Evolutionary conservation across 441 rosid genomes (phyloP).

Genomic region (Syzygium syzygioides): DNA sequence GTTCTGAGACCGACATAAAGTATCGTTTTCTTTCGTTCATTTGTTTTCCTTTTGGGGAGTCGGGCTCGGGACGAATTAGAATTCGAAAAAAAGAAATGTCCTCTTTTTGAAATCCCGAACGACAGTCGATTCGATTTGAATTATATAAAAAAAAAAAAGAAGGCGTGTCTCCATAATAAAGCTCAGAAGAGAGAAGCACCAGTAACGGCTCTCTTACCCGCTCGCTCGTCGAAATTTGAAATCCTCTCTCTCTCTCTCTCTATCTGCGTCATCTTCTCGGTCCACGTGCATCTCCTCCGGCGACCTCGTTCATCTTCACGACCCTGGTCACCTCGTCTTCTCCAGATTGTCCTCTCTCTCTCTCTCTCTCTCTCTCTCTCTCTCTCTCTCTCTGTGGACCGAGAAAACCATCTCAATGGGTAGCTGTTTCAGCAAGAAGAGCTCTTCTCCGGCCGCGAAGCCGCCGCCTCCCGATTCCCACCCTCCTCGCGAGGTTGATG

Average conservation of each 20-base stretch:
- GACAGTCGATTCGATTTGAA: background rate
- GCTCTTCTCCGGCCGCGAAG: slow-evolving; percentile 10
- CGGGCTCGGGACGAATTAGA: background rate
- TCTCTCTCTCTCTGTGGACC: no score
- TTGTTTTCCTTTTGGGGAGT: background rate
- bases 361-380: background rate
- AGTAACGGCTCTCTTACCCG: background rate
- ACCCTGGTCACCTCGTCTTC: background rate
- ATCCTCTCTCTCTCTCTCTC: background rate
- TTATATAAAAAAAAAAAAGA: background rate
- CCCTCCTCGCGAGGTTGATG: background rate
- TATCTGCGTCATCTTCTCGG: background rate
- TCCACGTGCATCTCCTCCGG: background rate
- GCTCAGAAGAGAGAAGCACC: background rate
- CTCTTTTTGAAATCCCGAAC: background rate
- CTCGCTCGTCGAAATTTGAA: background rate
- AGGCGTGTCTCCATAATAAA: background rate
- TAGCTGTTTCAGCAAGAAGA: slow-evolving; percentile 60
- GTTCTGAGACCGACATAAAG: background rate
- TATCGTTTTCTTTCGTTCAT: background rate
- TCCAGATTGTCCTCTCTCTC: background rate
- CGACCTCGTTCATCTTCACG: background rate
- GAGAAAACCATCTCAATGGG: slow-evolving; percentile 33
- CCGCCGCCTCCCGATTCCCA: background rate
- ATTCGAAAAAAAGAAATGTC: background rate